phyloP scores from a whole-genome alignment of 2,329 filamentous ascomycete species.

The Celoporthe dispersa region DNA sequence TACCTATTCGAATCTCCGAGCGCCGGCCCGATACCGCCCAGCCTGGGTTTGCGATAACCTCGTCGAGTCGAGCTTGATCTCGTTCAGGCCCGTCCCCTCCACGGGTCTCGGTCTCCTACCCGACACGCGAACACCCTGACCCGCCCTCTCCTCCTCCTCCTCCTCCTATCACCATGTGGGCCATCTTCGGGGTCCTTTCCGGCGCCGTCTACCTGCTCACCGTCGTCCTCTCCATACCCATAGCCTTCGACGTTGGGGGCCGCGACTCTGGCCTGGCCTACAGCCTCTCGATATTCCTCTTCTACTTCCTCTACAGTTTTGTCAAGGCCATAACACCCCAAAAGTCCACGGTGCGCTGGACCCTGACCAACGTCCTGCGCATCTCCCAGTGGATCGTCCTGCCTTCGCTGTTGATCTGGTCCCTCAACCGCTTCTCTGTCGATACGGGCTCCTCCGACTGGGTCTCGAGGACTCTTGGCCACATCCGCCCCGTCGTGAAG shows the following conservation, averaged over 20 bases:
- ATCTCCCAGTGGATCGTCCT: conserved; percentile 86
- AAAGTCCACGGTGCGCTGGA: conserved; percentile 73
- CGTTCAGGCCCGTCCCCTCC: conserved; percentile 5
- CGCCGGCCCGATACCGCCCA: conserved; percentile 5
- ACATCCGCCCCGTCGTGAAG: conserved; percentile 60
- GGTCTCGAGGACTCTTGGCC: conserved; percentile 79
- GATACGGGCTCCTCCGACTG: conserved; percentile 79
- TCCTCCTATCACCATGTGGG: conserved; percentile 65
- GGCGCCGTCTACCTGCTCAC: conserved; percentile 85
- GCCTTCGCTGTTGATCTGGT: conserved; percentile 88
- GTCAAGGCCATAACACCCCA: conserved; percentile 83
- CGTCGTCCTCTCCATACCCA: conserved; percentile 92
- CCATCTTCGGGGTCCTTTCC: conserved; percentile 78
- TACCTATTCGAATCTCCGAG: not conserved
- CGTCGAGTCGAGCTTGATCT: conserved; percentile 3
- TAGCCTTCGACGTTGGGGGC: conserved; percentile 97
- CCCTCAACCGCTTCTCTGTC: conserved; percentile 91
- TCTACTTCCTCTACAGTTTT: conserved; percentile 87
- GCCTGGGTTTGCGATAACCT: conserved; percentile 13
- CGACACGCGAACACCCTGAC: not conserved
- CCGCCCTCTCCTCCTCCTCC: conserved; percentile 29
- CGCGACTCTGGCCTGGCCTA: conserved; percentile 93
- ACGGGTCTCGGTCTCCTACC: conserved; percentile 1
- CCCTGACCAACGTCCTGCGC: conserved; percentile 70
- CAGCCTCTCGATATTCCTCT: conserved; percentile 84